phyloP scores from a whole-genome alignment of 306 rosid genomes.

The Acmispon strigosus region DNA sequence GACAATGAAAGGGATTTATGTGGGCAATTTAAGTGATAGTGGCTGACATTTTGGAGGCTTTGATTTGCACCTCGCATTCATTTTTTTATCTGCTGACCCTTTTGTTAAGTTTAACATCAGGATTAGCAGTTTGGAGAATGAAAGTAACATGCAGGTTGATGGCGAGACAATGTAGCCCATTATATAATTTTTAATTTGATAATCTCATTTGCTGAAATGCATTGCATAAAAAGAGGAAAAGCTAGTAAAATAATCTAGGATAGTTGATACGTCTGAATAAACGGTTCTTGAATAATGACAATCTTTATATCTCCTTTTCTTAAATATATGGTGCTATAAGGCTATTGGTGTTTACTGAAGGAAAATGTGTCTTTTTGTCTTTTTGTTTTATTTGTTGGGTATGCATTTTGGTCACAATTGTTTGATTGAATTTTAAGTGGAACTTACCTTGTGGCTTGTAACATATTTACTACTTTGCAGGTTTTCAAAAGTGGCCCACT shows the following conservation, averaged over 20 bases:
- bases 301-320: background rate
- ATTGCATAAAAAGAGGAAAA: background rate
- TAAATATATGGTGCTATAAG: background rate
- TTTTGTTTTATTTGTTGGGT: background rate
- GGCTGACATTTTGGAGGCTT: background rate
- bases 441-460: constrained; percentile 24
- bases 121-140: background rate
- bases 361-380: background rate
- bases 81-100: background rate
- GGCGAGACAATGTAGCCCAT: background rate
- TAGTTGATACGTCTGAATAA: background rate
- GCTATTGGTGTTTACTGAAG: background rate
- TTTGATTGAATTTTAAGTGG: background rate
- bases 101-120: background rate
- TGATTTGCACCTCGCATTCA: background rate
- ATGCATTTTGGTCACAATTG: constrained; percentile 1
- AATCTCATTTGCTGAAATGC: background rate
- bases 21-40: background rate
- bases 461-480: constrained; percentile 47
- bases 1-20: background rate
- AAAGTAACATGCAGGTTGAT: background rate
- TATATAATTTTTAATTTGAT: background rate
- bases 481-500: constrained; percentile 98
- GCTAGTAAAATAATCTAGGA: background rate
- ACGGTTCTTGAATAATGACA: background rate